Conservation (phyloP, 352 stramenopile species). For the Pythium vanterpoolii region DNA sequence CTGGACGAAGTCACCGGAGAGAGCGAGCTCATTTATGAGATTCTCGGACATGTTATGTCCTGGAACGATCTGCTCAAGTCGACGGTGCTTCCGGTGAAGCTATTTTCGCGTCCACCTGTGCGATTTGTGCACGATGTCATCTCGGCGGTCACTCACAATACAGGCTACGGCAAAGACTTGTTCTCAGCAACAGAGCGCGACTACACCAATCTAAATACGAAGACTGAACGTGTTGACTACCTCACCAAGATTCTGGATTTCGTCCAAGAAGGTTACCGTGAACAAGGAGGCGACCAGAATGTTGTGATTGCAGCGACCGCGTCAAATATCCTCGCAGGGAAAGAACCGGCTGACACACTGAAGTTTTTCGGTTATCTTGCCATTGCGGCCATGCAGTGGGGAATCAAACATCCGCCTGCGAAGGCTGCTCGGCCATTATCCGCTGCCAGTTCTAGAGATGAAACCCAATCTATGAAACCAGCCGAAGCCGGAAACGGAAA, state of each 20-base stretch:
- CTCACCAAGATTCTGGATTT: constrained; percentile 72
- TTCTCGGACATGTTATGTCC: constrained; percentile 67
- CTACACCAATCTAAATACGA: constrained; percentile 61
- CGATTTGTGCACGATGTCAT: constrained; percentile 82
- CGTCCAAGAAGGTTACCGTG: constrained; percentile 55
- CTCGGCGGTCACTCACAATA: constrained; percentile 66
- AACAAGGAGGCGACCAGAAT: constrained; percentile 17
- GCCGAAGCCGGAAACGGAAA: neutral
- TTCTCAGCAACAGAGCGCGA: constrained; percentile 51
- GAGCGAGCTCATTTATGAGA: constrained; percentile 60
- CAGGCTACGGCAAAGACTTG: constrained; percentile 45
- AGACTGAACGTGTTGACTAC: constrained; percentile 75
- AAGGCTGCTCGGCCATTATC: neutral
- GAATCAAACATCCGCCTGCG: constrained; percentile 26
- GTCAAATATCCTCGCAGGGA: constrained; percentile 75
- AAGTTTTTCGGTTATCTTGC: constrained; percentile 71
- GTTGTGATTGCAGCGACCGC: constrained; percentile 68
- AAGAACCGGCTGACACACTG: constrained; percentile 71
- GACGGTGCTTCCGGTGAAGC: constrained; percentile 52
- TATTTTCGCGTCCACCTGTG: constrained; percentile 73
- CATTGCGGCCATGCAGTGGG: constrained; percentile 54
- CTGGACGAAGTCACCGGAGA: constrained; percentile 47
- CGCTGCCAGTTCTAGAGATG: neutral
- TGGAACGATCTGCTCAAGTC: constrained; percentile 80
- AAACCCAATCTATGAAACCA: neutral